phyloP scores from a whole-genome alignment of 768 basidiomycete species.

The Candolleomyces aberdarensis region DNA sequence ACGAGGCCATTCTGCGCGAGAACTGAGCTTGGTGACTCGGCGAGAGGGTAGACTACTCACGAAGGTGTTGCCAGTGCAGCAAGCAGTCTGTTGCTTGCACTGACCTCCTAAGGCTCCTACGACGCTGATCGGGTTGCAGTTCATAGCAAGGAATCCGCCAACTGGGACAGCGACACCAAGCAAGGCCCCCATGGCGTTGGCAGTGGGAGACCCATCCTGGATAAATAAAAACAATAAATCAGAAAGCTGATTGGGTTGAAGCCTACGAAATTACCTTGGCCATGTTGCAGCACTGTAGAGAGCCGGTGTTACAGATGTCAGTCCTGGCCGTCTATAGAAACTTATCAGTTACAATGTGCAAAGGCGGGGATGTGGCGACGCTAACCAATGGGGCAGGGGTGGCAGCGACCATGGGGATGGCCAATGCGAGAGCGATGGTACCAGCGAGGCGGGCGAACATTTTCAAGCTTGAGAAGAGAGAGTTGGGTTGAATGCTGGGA shows the following conservation, averaged over 20 bases:
- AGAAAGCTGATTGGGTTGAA: not conserved
- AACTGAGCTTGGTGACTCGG: not conserved
- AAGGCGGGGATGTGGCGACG: constrained; percentile 3
- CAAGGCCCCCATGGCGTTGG: constrained; percentile 3
- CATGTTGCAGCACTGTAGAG: not conserved
- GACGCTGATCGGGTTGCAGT: constrained; percentile 20
- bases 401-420: constrained; percentile 20
- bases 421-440: constrained; percentile 16
- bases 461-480: constrained; percentile 9
- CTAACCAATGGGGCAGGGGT: constrained; percentile 22
- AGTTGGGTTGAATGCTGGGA: not conserved
- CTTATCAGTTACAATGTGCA: not conserved
- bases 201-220: not conserved
- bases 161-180: constrained; percentile 2
- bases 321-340: not conserved
- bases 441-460: constrained; percentile 17
- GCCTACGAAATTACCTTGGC: not conserved
- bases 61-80: constrained; percentile 24
- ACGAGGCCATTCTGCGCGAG: constrained; percentile 16
- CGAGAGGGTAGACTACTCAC: constrained; percentile 13
- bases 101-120: no score
- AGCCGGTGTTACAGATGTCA: constrained; percentile 5
- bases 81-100: constrained; percentile 26
- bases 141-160: constrained; percentile 8
- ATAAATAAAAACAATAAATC: not conserved